A percentile compares a stretch with the other conserved stretches of the same genome.
Conservation (phyloP, 495 filamentous ascomycete genomes). For the Tuber aestivum region DNA sequence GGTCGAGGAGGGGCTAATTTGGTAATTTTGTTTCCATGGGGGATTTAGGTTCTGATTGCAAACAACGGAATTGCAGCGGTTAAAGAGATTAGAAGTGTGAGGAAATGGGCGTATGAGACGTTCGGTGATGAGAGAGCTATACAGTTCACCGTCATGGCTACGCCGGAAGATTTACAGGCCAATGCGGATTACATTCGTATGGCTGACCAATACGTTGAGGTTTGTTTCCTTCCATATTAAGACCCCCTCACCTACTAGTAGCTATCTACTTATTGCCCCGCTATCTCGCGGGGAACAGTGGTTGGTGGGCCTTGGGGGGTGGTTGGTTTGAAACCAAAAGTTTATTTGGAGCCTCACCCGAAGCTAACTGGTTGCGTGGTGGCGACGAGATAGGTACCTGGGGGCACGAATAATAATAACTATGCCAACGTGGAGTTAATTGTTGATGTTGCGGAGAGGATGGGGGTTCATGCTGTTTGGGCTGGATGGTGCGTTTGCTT, state of each 20-base stretch:
- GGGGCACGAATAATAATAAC: constrained; percentile 99
- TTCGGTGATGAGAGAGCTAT: constrained; percentile 98
- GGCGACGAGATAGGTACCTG: constrained; percentile 58
- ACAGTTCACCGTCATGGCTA: constrained; percentile 99
- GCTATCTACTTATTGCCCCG: background rate
- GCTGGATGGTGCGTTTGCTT: constrained; percentile 77
- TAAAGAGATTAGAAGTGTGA: constrained; percentile 95
- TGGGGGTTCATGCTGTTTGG: constrained; percentile 97
- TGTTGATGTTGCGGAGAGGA: constrained; percentile 97
- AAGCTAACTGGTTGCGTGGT: background rate
- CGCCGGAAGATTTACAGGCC: constrained; percentile 93
- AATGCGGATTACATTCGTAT: constrained; percentile 99
- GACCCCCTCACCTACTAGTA: background rate
- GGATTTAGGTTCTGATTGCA: constrained; percentile 81
- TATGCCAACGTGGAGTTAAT: constrained; percentile 99
- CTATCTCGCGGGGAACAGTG: background rate
- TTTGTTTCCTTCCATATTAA: constrained; percentile 41
- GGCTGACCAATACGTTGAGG: constrained; percentile 99
- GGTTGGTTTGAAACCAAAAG: background rate
- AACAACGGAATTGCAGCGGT: constrained; percentile 99
- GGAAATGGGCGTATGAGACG: constrained; percentile 99
- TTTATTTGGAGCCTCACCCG: background rate
- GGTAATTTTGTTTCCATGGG: background rate
- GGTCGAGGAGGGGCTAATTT: background rate
- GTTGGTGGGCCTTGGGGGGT: background rate